Base-by-base conservation (phyloP, 108 stramenopile species). In the Cyclotella atomus region DNA sequence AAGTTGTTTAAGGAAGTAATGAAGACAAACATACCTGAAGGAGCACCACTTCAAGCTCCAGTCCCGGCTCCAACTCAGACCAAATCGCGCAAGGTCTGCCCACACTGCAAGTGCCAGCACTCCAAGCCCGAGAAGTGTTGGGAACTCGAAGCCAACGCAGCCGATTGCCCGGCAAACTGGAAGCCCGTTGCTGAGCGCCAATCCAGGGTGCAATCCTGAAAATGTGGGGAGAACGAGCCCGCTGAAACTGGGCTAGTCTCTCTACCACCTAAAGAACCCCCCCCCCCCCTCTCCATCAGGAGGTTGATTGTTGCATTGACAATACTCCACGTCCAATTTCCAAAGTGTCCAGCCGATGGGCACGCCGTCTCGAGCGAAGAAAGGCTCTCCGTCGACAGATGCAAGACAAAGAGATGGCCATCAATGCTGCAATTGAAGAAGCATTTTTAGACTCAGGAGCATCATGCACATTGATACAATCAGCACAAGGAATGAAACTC, bases 121-220 rank as follows among this genome's bases (percentile, higher is more conserved):
- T 0, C 35, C 68, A 70, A 70, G 36, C 68, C 68, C 21, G 68
- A 70, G 2, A 32, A 55, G 7, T 70, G 68, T 24, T 70, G 43
- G 55, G 53, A 70, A 24, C 68, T 70, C 29, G 35, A 70, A 34
- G 55, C 34, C 9, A 57, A 55, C 23, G 27, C 20, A 0, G 25
- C 53, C 54, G 19, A 38, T 0, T 55, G 54, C 35, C 68, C 68
- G 32, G 4, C 5, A 0, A 3, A 29, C 8, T 70, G 36, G 34
- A 65, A 64, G 25, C 23, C 62, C 10, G 44, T 44, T n/a, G 59
- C 59, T 7, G 34, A 60, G 20, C 55, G 55, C 55, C 24, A 56
- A 4, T 6, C 14, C 1, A 30, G 9, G 60, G 0, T 7, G 36
- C 8, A 1, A 15, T 1, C 35, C 36, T 45, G 53, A 70, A 2